Evolutionary conservation across 2,329 filamentous ascomycete species (phyloP).

Genomic region (Alternaria sp.): DNA sequence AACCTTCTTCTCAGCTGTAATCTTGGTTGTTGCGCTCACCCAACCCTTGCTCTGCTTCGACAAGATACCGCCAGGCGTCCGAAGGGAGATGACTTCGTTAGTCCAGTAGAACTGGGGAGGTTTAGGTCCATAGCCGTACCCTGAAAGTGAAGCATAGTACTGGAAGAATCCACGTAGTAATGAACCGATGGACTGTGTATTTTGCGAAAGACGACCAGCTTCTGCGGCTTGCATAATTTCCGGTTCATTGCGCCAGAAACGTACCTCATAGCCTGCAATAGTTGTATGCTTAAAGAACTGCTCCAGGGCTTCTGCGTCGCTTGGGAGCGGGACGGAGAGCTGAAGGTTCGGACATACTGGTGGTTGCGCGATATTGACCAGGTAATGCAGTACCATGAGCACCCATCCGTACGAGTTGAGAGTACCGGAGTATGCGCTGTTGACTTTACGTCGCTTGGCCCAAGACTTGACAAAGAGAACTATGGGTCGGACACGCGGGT

Average conservation of each 20-base stretch:
- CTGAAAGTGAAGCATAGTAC: conserved; percentile 73
- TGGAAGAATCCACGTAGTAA: conserved; percentile 86
- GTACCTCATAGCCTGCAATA: conserved; percentile 73
- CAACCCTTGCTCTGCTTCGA: conserved; percentile 83
- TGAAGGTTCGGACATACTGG: conserved; percentile 89
- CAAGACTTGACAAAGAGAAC: conserved; percentile 90
- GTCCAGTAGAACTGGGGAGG: conserved; percentile 79
- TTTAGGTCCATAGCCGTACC: conserved; percentile 31
- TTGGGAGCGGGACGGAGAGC: conserved; percentile 52
- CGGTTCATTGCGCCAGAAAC: conserved; percentile 79
- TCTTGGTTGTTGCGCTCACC: conserved; percentile 78
- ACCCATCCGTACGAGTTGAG: conserved; percentile 91
- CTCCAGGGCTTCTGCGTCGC: conserved; percentile 32
- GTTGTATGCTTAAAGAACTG: conserved; percentile 52
- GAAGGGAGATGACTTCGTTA: conserved; percentile 78
- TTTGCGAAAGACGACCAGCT: conserved; percentile 69
- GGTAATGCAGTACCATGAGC: conserved; percentile 89
- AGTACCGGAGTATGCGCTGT: conserved; percentile 85
- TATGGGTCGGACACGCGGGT: conserved; percentile 78
- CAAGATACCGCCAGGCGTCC: conserved; percentile 73
- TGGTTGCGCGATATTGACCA: conserved; percentile 81
- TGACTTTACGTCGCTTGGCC: conserved; percentile 86
- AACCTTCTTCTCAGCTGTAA: conserved; percentile 72
- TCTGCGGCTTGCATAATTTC: conserved; percentile 70
- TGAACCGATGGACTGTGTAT: conserved; percentile 72